These are phyloP conservation scores for Microdochium bolleyi DNA, from an alignment of 2,329 filamentous ascomycete species.

Conservation along the genomic window DNA sequence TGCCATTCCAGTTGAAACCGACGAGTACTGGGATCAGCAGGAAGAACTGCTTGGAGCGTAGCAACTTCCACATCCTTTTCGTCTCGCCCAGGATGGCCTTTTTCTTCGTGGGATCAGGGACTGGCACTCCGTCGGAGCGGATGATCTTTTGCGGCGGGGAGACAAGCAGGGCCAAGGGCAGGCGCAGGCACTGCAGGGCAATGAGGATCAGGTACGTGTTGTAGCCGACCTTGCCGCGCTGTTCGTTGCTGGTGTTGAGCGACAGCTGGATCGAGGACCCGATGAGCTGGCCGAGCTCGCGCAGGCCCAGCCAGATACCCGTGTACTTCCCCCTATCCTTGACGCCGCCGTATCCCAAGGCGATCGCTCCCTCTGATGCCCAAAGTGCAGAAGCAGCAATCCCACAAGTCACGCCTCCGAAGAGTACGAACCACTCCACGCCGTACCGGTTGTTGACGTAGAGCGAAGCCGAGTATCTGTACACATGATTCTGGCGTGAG, in stretches of 20 bases:
- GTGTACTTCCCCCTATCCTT: constrained; percentile 35
- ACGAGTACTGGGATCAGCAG: constrained; percentile 40
- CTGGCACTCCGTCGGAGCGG: constrained; percentile 24
- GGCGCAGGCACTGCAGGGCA: constrained; percentile 33
- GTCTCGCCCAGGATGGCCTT: constrained; percentile 27
- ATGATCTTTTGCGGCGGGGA: constrained; percentile 37
- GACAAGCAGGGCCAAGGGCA: constrained; percentile 33
- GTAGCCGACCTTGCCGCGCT: constrained; percentile 21
- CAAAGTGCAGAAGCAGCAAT: constrained; percentile 28
- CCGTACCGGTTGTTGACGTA: constrained; percentile 21
- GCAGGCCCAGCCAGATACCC: constrained; percentile 44
- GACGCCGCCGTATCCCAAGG: constrained; percentile 34
- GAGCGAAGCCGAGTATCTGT: constrained; percentile 15
- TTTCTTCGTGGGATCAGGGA: constrained; percentile 22
- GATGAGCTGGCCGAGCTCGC: constrained; percentile 43
- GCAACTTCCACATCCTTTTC: constrained; percentile 25
- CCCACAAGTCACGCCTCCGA: constrained; percentile 21
- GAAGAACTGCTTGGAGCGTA: constrained; percentile 34
- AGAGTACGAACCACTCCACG: constrained; percentile 22
- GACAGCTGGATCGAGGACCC: constrained; percentile 24
- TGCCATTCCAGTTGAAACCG: constrained; percentile 41
- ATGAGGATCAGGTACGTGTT: constrained; percentile 27
- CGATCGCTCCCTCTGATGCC: constrained; percentile 30
- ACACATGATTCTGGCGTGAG: neutral
- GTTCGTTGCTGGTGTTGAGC: constrained; percentile 21